Base-by-base conservation (phyloP, 331 rosid species). In the Arachis monticola region DNA sequence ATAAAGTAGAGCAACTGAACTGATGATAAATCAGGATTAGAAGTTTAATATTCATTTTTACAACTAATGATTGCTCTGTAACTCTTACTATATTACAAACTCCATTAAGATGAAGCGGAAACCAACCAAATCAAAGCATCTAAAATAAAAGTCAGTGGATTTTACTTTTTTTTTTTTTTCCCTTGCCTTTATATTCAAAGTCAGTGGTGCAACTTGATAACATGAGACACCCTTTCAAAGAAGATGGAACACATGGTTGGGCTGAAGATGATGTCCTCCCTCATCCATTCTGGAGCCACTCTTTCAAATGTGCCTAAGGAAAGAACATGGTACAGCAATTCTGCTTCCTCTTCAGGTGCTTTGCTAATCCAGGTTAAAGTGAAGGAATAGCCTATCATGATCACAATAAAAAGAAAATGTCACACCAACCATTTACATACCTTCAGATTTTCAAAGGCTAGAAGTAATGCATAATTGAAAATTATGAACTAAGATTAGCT, bases 201-300 rank as follows among this genome's bases (percentile, higher is more conserved):
- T 65, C 77, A 89, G 69, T 70, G 73, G 41, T 72, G 80, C 69
- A 82, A 80, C 69, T 89, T 92, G 70, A 92, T 82, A 46, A 90
- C 91, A 72, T 62, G 81, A 22, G 87, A 86, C 60, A 94, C 74
- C 83, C 92, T 86, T 81, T 88, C 88, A 12, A 92, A 92, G 88
- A 94, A 92, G 67, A 77, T 78, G 30, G 92, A 88, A 55, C 89
- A 92, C 99, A 94, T 94, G 72, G 79, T 87, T 64, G 88, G 81
- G 79, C 96, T 94, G 89, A 94, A 92, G 83, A 86, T 83, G 74
- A 92, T 87, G 70, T 78, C 91, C 48, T 87, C 97, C 80, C 85
- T 86, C 97, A 92, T 92, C 99, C 99, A 94, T 76, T 86, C 96
- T 57, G 97, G 99, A 5, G 93, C 99, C 55, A 85, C 89, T 79